Evolutionary conservation across 202 grass and related monocot species (phyloP).

Genomic region (Tripidium arundinaceum): DNA sequence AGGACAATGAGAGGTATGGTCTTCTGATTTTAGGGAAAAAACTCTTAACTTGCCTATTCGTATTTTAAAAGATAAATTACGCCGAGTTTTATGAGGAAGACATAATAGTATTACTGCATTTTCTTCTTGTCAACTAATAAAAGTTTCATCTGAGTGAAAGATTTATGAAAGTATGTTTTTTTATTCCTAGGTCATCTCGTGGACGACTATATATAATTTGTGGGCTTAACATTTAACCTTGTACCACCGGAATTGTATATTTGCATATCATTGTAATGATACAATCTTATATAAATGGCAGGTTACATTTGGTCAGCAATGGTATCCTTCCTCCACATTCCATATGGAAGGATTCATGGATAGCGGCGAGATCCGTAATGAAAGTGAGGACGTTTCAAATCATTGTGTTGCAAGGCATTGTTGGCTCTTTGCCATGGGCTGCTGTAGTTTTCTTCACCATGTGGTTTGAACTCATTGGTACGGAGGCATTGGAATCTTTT

Average conservation of each 20-base stretch:
- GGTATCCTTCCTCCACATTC: slow-evolving; percentile 40
- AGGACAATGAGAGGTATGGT: slow-evolving; percentile 55
- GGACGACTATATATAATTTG: neutral
- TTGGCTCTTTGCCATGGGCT: slow-evolving; percentile 92
- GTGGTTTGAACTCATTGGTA: slow-evolving; percentile 98
- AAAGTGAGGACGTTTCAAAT: slow-evolving; percentile 95
- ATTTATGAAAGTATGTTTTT: neutral
- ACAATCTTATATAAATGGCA: slow-evolving; percentile 34
- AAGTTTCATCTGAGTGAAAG: neutral
- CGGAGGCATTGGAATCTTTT: slow-evolving; percentile 1
- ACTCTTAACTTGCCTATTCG: neutral
- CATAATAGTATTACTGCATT: neutral
- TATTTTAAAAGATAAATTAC: neutral
- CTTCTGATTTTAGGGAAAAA: neutral
- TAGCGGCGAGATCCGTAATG: slow-evolving; percentile 77
- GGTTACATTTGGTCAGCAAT: slow-evolving; percentile 48
- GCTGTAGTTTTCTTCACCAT: slow-evolving; percentile 96
- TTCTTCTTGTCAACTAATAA: neutral
- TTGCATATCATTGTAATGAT: too few species aligned
- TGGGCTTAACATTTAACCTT: too few species aligned
- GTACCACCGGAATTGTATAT: too few species aligned
- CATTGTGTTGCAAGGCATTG: slow-evolving; percentile 89
- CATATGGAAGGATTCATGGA: slow-evolving; percentile 74
- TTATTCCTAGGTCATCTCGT: neutral
- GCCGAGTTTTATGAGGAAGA: neutral